Base-by-base conservation (phyloP, 768 basidiomycete species). In the Suillus spraguei region DNA sequence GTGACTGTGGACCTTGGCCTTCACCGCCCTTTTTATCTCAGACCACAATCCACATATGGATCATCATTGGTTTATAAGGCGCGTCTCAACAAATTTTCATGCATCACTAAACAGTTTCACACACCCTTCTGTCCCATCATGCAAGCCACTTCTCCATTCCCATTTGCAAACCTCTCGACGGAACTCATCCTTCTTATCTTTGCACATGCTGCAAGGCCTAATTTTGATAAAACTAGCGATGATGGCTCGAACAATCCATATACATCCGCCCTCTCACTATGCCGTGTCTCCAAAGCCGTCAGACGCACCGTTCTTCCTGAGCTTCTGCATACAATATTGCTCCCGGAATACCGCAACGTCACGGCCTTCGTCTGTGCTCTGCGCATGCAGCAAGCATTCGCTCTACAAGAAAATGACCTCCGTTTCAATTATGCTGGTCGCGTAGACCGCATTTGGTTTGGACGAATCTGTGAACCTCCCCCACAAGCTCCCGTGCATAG, bases 291-390 rank as follows among this genome's bases (percentile, higher is more conserved):
- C 13, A 69, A 67, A 54, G 56, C 60, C 22, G 54, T 81, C 38
- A 75, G 79, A 20, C 70, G 66, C 17, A 68, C 69, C 22, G 69
- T 73, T 24, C 80, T 82, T 76, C 79, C 75, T 32, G 66, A 72
- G 59, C 72, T 82, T 59, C 73, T 82, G 10, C 73, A 75, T 60
- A 80, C 77, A 20, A 76, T 82, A 5, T 61, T 79, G 24, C 72
- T 81, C 42, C 62, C 67, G 50, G 38, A 41, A 4, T 39, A 58
- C 3, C 10, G 20, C 1, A 58, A 58, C 9, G 24, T 32, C 3
- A 32, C 16, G 17, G 17, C 39, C 28, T 81, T 82, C 69, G 68
- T 76, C 38, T 64, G 69, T 52, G 67, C 77, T 39, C 64, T 81
- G 13, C 67, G 70, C 6, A 67, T 70, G n/a, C 79, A 79, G 64